Conservation (phyloP, 352 stramenopile genomes). For the Plasmopara muralis region DNA sequence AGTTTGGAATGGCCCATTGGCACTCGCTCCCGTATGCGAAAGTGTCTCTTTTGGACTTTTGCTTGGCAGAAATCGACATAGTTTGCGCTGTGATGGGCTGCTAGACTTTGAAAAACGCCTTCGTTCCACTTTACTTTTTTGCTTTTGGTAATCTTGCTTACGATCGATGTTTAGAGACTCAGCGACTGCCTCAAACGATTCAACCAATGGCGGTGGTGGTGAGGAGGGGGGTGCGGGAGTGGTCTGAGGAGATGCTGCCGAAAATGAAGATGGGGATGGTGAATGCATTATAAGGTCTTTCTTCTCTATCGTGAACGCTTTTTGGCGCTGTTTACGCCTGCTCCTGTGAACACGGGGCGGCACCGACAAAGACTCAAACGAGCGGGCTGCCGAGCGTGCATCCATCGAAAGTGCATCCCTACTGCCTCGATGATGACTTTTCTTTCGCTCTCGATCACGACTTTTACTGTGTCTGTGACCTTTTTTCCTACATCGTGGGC, state of each 20-base stretch:
- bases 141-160: constrained; percentile 4
- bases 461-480: constrained; percentile 13
- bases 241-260: constrained; percentile 14
- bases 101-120: constrained; percentile 7
- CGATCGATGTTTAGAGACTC: constrained; percentile 11
- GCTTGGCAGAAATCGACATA: constrained; percentile 13
- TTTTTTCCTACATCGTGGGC: constrained; percentile 40
- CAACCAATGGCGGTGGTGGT: constrained; percentile 18
- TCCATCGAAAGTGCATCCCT: constrained; percentile 15
- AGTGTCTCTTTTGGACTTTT: constrained; percentile 9
- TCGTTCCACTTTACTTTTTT: constrained; percentile 12
- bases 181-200: constrained; percentile 1
- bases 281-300: constrained; percentile 12
- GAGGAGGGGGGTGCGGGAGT: constrained; percentile 23
- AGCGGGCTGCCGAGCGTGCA: constrained; percentile 15
- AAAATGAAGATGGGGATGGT: constrained; percentile 12
- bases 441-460: constrained; percentile 21
- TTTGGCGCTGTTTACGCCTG: constrained; percentile 8
- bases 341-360: constrained; percentile 16
- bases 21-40: constrained; percentile 8
- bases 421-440: constrained; percentile 13
- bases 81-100: constrained; percentile 21
- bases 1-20: constrained; percentile 5
- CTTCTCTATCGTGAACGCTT: constrained; percentile 16
- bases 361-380: constrained; percentile 8